Base-by-base conservation (phyloP, 2,329 filamentous ascomycete genomes). In the Chrysoporthe deuterocubensis region DNA sequence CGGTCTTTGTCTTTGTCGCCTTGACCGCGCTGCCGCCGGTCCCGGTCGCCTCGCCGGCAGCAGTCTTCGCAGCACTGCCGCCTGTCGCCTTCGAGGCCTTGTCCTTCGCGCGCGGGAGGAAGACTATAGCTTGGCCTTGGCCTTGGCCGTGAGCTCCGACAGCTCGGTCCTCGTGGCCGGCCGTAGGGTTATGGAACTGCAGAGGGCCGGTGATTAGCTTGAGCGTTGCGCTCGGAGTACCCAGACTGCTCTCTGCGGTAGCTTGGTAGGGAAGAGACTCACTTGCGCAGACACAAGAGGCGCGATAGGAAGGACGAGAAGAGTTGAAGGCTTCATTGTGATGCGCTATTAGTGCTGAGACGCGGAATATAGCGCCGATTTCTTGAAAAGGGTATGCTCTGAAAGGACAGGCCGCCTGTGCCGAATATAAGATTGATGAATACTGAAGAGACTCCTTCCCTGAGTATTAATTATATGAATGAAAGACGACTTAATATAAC, bases 291-390 rank as follows among this genome's bases (percentile, higher is more conserved):
- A 46, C 18, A 18, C 59, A 8, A 46, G 40, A 11, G 43, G 42
- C 11, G 59, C 59, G 3, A 37, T 26, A 46, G 43, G 42, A 13
- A 61, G 58, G 40, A 46, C 13, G 40, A 46, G 18, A 42, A 61
- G 46, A 21, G 58, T 61, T 9, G 58, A 61, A 42, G 14, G 16
- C 58, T 44, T 61, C 58, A 61, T 61, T 32, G 13, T 61, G 42
- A 7, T 11, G 40, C 5, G 52, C 18, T 18, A 37, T 37, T 37
- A 18, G 9, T 26, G 26, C 26, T 26, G 26, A 26, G 26, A 26
- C 26, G 26, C 26, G 26, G 26, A 26, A 26, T 26, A 26, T 26
- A 26, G 26, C 26, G 26, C 26, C 26, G 26, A 26, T 26, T 26
- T 26, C 26, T 26, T 26, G 26, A 26, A 16, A 21, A 14, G 26